Evolutionary conservation across 352 stramenopile species (phyloP).

Genomic region (Pythium myriotylum): DNA sequence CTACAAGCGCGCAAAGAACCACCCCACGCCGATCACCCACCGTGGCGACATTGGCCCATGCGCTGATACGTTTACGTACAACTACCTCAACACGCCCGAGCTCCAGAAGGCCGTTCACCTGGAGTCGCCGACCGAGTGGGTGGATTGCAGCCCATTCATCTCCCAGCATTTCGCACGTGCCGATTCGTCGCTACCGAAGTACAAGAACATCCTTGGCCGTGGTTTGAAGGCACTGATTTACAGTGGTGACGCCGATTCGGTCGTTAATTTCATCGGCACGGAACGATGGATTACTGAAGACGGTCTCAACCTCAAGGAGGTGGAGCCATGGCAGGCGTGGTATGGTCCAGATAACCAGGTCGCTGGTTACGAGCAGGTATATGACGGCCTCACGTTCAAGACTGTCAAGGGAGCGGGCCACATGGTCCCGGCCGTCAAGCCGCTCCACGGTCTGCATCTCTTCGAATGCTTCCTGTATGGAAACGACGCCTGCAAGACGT

Average conservation of each 20-base stretch:
- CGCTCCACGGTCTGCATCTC: conserved; percentile 61
- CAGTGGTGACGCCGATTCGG: conserved; percentile 66
- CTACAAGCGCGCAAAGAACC: conserved; percentile 30
- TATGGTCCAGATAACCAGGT: conserved; percentile 70
- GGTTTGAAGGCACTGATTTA: conserved; percentile 64
- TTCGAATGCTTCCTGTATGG: conserved; percentile 78
- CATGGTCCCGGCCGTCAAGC: conserved; percentile 77
- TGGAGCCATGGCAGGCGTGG: conserved; percentile 54
- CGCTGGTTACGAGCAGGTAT: conserved; percentile 83
- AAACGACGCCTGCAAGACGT: conserved; percentile 46
- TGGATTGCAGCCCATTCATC: conserved; percentile 59
- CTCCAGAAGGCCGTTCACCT: conserved; percentile 64
- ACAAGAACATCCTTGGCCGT: conserved; percentile 52
- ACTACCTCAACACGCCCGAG: conserved; percentile 52
- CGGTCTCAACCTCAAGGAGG: conserved; percentile 46
- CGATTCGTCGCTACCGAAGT: conserved; percentile 64
- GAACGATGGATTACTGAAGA: conserved; percentile 68
- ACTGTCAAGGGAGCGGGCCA: conserved; percentile 92
- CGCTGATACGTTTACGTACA: conserved; percentile 51
- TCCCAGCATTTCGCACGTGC: conserved; percentile 45
- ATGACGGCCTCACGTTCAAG: conserved; percentile 82
- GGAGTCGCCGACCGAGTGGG: conserved; percentile 49
- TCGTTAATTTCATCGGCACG: conserved; percentile 87
- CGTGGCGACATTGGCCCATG: conserved; percentile 59
- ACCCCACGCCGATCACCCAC: conserved; percentile 38